Base-by-base conservation (phyloP, 192 early-diverging fungal genomes). In the Rhizoclosmatium globosum region DNA sequence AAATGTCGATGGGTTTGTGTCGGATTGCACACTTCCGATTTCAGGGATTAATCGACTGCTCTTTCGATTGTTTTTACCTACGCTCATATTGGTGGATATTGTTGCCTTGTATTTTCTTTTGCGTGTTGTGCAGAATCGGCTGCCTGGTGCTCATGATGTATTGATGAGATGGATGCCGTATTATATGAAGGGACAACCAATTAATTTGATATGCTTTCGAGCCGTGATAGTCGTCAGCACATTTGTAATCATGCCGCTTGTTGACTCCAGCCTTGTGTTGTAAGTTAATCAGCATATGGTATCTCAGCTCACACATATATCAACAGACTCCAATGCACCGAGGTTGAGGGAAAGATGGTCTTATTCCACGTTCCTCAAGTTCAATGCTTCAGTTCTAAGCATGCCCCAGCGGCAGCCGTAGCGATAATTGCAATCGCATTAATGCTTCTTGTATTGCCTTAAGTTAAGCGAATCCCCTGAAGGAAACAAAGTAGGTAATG, bases 181-280 rank as follows among this genome's bases (percentile, higher is more conserved):
- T 39, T 68, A 68, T n/a, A 47, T 77, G 64, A 46, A 68, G 38
- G 75, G 65, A 9, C 64, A 77, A 56, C 31, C 62, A 13, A 11
- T 77, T 38, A 62, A 44, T 31, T 57, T 68, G 46, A 77, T 77
- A 21, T 77, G 53, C 53, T 68, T 77, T 17, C 62, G 65, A 4
- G 62, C 64, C 13, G 31, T 77, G 13, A 48, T 47, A 17, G 47
- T 47, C 6, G 47, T 68, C 7, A 17, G 67, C 17, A 68, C 65
- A 15, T 68, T 77, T 45, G 75, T 68, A 6, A 19, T 77, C 9
- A 77, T 77, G 75, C 75, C 75, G 31, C 65, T 77, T 38, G 64
- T 77, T 11, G 75, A 77, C 17, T 9, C 64, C 9, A 50, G 45
- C 9, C 31, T 77, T 44, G 7, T 47, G 1, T 3, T 77, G 62